Evolutionary conservation across 257 asterid species (phyloP).

Genomic region (Penstemon davidsonii): DNA sequence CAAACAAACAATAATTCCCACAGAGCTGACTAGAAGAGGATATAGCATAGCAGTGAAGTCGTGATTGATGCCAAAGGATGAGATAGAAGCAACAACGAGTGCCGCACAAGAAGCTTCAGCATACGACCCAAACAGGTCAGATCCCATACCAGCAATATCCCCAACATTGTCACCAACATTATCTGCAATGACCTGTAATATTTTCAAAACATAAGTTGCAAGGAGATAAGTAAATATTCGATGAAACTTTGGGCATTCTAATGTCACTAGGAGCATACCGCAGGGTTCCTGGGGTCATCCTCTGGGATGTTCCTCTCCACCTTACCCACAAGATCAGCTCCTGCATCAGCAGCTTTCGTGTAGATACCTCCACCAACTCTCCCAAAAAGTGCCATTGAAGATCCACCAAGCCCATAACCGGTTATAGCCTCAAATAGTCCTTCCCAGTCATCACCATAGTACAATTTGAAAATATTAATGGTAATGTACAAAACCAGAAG

Average conservation of each 20-base stretch:
- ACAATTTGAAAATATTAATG: constrained; percentile 46
- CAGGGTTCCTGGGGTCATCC: constrained; percentile 58
- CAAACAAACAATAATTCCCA: constrained; percentile 55
- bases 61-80: constrained; percentile 55
- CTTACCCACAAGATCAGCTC: constrained; percentile 59
- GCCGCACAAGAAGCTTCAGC: constrained; percentile 73
- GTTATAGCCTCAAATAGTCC: constrained; percentile 55
- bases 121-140: constrained; percentile 60
- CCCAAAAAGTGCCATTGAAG: constrained; percentile 59
- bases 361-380: constrained; percentile 58
- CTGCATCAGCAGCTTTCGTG: constrained; percentile 58
- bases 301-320: constrained; percentile 49
- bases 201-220: constrained; percentile 10
- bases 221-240: not conserved
- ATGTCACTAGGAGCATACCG: constrained; percentile 28
- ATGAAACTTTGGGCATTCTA: not conserved
- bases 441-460: constrained; percentile 55
- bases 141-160: constrained; percentile 71
- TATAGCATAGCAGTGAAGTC: constrained; percentile 54
- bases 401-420: constrained; percentile 61
- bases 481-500: constrained; percentile 43
- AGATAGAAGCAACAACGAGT: constrained; percentile 57
- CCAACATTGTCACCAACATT: constrained; percentile 70
- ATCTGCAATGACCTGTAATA: constrained; percentile 61
- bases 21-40: constrained; percentile 53